Percentiles rank a stretch among this genome's conserved stretches.
These are phyloP conservation scores for Chrysopogon serrulatus DNA, from an alignment of 176 grass and related monocot genomes.

Conservation along the genomic window DNA sequence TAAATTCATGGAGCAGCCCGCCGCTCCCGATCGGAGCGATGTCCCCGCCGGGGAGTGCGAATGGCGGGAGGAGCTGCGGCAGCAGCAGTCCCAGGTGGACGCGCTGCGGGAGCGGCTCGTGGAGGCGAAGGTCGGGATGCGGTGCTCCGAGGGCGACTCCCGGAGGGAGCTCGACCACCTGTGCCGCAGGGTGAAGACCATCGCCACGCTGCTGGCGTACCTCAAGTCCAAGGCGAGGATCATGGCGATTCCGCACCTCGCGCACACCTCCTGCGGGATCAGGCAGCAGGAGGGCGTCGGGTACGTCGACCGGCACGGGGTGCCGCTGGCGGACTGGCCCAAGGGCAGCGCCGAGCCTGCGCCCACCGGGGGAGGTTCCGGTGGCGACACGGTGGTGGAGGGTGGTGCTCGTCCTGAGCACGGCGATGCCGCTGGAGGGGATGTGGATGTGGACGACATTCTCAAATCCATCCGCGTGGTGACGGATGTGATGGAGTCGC, in stretches of 20 bases:
- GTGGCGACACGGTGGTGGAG: not conserved
- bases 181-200: slow-evolving; percentile 66
- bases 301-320: slow-evolving; percentile 54
- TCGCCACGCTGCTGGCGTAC: slow-evolving; percentile 70
- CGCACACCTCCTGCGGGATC: slow-evolving; percentile 65
- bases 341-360: slow-evolving; percentile 24
- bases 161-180: slow-evolving; percentile 65
- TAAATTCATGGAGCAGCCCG: slow-evolving; percentile 25
- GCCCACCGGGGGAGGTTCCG: slow-evolving; percentile 1
- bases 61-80: slow-evolving; percentile 60
- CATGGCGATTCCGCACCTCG: slow-evolving; percentile 66
- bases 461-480: slow-evolving; percentile 64
- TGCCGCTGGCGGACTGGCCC: slow-evolving; percentile 56
- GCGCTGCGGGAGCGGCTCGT: slow-evolving; percentile 53
- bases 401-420: not conserved
- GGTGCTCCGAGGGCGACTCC: slow-evolving; percentile 40
- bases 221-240: slow-evolving; percentile 86
- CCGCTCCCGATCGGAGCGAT: not conserved
- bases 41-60: slow-evolving; percentile 22
- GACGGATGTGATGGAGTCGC: slow-evolving; percentile 66
- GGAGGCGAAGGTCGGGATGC: slow-evolving; percentile 50
- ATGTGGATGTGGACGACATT: slow-evolving; percentile 49
- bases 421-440: slow-evolving; percentile 16
- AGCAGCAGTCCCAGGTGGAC: slow-evolving; percentile 68
- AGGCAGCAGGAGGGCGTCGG: slow-evolving; percentile 60